Evolutionary conservation across 2,329 filamentous ascomycete genomes (phyloP).

Genomic region (Fusarium domesticum): DNA sequence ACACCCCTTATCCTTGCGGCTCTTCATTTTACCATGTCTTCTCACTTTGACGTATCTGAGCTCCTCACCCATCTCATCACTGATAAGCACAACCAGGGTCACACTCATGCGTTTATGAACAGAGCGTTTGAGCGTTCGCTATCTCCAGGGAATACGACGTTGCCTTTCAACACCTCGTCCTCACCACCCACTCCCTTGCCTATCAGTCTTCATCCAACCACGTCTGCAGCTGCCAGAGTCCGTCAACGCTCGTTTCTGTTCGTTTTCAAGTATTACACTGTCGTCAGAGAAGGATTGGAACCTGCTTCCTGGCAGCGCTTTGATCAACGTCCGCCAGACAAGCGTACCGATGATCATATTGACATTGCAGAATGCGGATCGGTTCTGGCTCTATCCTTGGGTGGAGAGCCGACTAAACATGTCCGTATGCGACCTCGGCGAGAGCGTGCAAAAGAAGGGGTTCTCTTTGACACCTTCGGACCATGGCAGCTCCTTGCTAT

Average conservation of each 20-base stretch:
- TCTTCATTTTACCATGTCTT: conserved; percentile 55
- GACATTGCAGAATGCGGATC: conserved; percentile 59
- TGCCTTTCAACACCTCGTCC: conserved; percentile 10
- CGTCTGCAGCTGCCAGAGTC: conserved; percentile 39
- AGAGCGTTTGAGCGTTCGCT: conserved; percentile 43
- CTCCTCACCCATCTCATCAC: conserved; percentile 54
- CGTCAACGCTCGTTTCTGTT: conserved; percentile 59
- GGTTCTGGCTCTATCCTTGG: conserved; percentile 56
- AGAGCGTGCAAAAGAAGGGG: conserved; percentile 48
- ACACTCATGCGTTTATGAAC: conserved; percentile 47
- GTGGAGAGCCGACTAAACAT: conserved; percentile 48
- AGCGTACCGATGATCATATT: conserved; percentile 47
- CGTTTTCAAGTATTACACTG: conserved; percentile 63
- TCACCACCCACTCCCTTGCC: conserved; percentile 13
- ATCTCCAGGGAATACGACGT: conserved; percentile 10
- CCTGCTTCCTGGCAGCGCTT: conserved; percentile 60
- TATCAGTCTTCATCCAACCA: conserved; percentile 10
- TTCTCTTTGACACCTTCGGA: conserved; percentile 56
- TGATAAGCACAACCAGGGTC: conserved; percentile 43
- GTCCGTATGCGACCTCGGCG: conserved; percentile 49
- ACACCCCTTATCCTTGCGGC: conserved; percentile 58
- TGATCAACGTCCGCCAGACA: conserved; percentile 44
- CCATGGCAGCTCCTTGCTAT: conserved; percentile 60
- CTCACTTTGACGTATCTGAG: conserved; percentile 61
- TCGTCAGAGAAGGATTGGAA: conserved; percentile 52